A percentile compares a stretch with the other conserved stretches of the same genome.
These are phyloP conservation scores for Rhipidocladum racemiflorum DNA, from an alignment of 176 grass and related monocot species.

Conservation along the genomic window DNA sequence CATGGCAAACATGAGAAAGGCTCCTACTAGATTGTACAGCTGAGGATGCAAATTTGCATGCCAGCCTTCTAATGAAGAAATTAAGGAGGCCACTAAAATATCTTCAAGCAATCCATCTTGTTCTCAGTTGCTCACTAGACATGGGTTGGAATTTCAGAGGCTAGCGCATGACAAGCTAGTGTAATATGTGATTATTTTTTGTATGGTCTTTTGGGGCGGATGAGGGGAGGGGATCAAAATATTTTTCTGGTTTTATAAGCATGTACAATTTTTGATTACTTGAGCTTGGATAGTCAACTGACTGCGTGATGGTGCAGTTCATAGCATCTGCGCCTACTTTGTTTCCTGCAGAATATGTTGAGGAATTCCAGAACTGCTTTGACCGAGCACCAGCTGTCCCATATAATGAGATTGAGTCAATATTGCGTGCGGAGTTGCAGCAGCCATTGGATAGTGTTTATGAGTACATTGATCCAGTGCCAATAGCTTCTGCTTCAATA, in stretches of 20 bases:
- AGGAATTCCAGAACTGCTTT: constrained; percentile 98
- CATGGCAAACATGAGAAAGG: neutral
- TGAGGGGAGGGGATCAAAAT: neutral
- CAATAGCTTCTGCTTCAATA: constrained; percentile 90
- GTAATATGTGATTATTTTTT: neutral
- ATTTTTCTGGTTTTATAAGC: neutral
- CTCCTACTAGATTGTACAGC: neutral
- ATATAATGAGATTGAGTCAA: constrained; percentile 75
- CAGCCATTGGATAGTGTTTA: constrained; percentile 79
- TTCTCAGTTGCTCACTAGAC: neutral
- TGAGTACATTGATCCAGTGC: constrained; percentile 88
- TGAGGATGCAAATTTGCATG: neutral
- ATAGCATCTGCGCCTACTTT: constrained; percentile 90
- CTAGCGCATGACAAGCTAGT: neutral
- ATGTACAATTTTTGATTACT: neutral
- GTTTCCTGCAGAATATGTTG: constrained; percentile 91
- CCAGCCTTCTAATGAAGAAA: neutral
- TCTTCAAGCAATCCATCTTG: too few species aligned
- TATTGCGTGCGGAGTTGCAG: constrained; percentile 83
- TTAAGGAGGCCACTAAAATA: neutral
- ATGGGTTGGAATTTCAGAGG: neutral
- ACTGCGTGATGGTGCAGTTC: constrained; percentile 61
- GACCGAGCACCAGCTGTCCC: constrained; percentile 67
- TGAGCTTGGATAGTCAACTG: constrained; percentile 9
- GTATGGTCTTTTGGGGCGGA: neutral